phyloP scores from a whole-genome alignment of 306 rosid species.

The Cucumis sativus region Cucumber_9930_V3 NC_026659.2:1366501-1367000 shows the following conservation, averaged over 20 bases:
- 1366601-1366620: slow-evolving; percentile 26
- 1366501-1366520: slow-evolving; percentile 5
- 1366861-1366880: slow-evolving; percentile 50
- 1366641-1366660: slow-evolving; percentile 20
- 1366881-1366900: slow-evolving; percentile 40
- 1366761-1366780: neutral
- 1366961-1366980: neutral
- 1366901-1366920: slow-evolving; percentile 40
- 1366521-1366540: slow-evolving; percentile 39
- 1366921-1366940: slow-evolving; percentile 65
- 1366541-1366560: slow-evolving; percentile 70
- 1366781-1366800: neutral
- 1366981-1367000: neutral
- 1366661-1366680: slow-evolving; percentile 19
- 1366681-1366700: slow-evolving; percentile 51
- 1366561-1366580: slow-evolving; percentile 40
- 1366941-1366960: slow-evolving; percentile 19
- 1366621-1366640: slow-evolving; percentile 36
- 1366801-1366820: slow-evolving; percentile 16
- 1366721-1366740: slow-evolving; percentile 83
- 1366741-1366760: slow-evolving; percentile 41
- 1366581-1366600: slow-evolving; percentile 41
- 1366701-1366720: slow-evolving; percentile 24
- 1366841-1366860: slow-evolving; percentile 54
- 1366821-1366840: slow-evolving; percentile 20